Evolutionary conservation across 495 filamentous ascomycete species (phyloP).

Genomic region (Hypoxylon perforatum): DNA sequence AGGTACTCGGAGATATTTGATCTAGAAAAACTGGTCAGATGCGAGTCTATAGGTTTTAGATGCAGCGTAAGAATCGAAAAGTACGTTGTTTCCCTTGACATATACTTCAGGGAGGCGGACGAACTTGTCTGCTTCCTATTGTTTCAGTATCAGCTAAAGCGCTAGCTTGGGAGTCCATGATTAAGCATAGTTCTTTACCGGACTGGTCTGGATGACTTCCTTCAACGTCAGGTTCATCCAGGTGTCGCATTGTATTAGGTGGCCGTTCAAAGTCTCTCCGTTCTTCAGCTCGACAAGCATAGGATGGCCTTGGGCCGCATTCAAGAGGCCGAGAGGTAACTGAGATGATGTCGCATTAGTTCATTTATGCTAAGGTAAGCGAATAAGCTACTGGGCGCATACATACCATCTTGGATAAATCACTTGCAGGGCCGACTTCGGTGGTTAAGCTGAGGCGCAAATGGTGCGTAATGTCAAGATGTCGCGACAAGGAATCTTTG

Average conservation of each 20-base stretch:
- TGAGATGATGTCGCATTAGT: constrained; percentile 50
- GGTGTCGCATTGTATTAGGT: constrained; percentile 94
- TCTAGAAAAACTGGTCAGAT: constrained; percentile 63
- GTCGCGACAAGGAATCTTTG: constrained; percentile 17
- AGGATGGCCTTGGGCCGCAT: constrained; percentile 94
- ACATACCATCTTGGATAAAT: constrained; percentile 34
- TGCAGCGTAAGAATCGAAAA: constrained; percentile 24
- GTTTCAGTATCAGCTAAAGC: constrained; percentile 17
- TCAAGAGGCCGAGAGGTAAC: constrained; percentile 93
- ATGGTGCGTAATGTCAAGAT: constrained; percentile 1
- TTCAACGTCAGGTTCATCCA: constrained; percentile 99
- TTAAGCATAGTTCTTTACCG: constrained; percentile 55
- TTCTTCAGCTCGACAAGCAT: constrained; percentile 99
- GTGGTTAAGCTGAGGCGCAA: constrained; percentile 3
- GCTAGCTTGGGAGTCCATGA: background rate
- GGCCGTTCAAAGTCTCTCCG: constrained; percentile 96
- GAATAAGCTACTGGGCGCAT: background rate
- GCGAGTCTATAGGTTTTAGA: background rate
- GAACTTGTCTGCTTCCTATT: constrained; percentile 89
- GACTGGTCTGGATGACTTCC: constrained; percentile 96
- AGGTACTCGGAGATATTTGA: constrained; percentile 96
- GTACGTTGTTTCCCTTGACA: constrained; percentile 94
- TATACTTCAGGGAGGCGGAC: constrained; percentile 92
- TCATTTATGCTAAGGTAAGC: background rate
- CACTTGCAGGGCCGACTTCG: background rate